Evolutionary conservation across 225 moss, liverwort and hornwort genomes (phyloP).

Genomic region (Physcomitrium patens): DNA sequence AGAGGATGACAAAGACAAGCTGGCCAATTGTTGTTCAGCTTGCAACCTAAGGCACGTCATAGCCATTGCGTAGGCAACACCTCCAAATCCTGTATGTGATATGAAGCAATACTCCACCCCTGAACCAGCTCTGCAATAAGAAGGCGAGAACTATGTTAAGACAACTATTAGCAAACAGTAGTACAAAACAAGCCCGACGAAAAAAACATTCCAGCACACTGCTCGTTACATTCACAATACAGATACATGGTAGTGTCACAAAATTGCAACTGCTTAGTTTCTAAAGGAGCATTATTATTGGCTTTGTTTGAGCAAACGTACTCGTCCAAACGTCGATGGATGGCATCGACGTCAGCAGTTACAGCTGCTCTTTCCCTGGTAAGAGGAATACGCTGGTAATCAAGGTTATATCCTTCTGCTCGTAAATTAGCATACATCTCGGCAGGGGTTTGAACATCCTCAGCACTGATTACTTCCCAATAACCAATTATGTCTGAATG

Average conservation of each 20-base stretch:
- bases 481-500: conserved; percentile 94
- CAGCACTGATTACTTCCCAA: conserved; percentile 83
- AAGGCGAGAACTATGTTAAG: neutral
- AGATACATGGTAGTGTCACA: too few species aligned
- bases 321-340: conserved; percentile 90
- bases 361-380: conserved; percentile 95
- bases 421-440: conserved; percentile 86
- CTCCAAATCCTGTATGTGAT: conserved; percentile 98
- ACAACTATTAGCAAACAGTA: neutral
- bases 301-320: conserved; percentile 43
- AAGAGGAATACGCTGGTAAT: conserved; percentile 90
- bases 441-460: conserved; percentile 93
- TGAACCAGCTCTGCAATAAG: conserved; percentile 63
- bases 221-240: too few species aligned
- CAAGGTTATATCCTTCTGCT: conserved; percentile 80
- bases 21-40: conserved; percentile 71
- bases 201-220: neutral
- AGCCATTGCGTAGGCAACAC: conserved; percentile 98
- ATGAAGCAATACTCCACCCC: conserved; percentile 89
- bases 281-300: neutral
- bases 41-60: conserved; percentile 97
- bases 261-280: conserved; percentile 16
- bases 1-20: conserved; percentile 79
- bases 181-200: neutral
- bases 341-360: conserved; percentile 87